Conservation (phyloP, 441 rosid genomes). For the Brassica balearica region DNA sequence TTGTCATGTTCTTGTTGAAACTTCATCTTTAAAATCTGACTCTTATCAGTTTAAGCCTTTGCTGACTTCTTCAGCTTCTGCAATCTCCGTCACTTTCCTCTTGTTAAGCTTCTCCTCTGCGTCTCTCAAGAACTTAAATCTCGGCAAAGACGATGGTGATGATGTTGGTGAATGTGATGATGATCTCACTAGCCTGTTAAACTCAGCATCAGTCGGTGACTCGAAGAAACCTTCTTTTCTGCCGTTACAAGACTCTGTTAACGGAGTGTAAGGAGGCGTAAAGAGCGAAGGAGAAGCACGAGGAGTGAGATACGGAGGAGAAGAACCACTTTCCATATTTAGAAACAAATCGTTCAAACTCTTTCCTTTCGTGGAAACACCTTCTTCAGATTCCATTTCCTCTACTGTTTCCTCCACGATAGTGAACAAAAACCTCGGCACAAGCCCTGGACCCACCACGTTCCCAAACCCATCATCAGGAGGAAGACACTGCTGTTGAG, state of each 20-base stretch:
- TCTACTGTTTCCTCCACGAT: constrained; percentile 89
- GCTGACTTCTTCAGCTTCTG: constrained; percentile 42
- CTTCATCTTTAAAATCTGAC: constrained; percentile 12
- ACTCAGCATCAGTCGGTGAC: constrained; percentile 74
- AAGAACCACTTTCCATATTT: constrained; percentile 59
- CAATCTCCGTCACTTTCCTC: constrained; percentile 53
- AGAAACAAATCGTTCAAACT: constrained; percentile 77
- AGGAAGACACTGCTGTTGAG: constrained; percentile 41
- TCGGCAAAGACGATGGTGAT: constrained; percentile 72
- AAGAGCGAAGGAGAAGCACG: constrained; percentile 85
- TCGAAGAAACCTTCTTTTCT: constrained; percentile 52
- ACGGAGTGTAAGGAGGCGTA: constrained; percentile 87
- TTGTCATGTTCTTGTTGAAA: constrained; percentile 14
- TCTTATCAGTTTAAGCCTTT: constrained; percentile 23
- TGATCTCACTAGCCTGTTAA: constrained; percentile 59
- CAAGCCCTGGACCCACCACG: constrained; percentile 59
- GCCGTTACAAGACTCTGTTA: constrained; percentile 40
- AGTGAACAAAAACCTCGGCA: constrained; percentile 83
- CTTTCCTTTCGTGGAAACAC: constrained; percentile 64
- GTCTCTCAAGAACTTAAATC: constrained; percentile 88
- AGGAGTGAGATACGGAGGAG: constrained; percentile 90
- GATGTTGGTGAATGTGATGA: constrained; percentile 41
- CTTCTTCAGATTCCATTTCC: constrained; percentile 90
- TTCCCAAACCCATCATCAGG: constrained; percentile 48
- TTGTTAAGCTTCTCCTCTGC: constrained; percentile 83